Evolutionary conservation across 768 basidiomycete species (phyloP).

Genomic region (Pisolithus orientalis): DNA sequence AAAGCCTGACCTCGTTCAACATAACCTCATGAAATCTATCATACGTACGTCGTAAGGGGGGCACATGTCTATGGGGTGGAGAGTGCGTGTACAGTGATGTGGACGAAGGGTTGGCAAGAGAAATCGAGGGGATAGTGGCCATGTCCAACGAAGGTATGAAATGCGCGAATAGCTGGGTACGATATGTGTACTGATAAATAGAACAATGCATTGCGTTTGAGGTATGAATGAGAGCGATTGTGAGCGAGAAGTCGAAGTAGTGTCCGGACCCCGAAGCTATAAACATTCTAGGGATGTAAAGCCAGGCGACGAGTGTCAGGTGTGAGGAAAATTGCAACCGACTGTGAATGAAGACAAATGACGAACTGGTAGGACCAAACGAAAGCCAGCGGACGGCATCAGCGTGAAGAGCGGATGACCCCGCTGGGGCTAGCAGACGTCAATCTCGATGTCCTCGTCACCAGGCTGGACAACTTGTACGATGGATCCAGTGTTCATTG

Average conservation of each 20-base stretch:
- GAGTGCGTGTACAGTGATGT: no score
- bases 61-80: no score
- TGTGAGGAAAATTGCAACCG: no score
- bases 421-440: slow-evolving; percentile 15
- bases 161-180: not conserved
- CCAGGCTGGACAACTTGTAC: slow-evolving; percentile 6
- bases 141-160: not conserved
- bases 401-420: not conserved
- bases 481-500: not conserved
- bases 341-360: not conserved
- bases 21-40: no score
- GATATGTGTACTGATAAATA: not conserved
- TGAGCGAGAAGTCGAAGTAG: not conserved
- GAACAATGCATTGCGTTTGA: not conserved
- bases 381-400: not conserved
- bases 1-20: no score
- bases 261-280: not conserved
- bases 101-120: no score
- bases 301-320: no score
- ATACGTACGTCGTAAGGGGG: no score
- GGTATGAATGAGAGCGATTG: not conserved
- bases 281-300: not conserved
- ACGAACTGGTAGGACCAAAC: slow-evolving; percentile 3
- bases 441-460: slow-evolving; percentile 26
- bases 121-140: not conserved